Conservation (phyloP, 1,284 basidiomycete species). For the Leccinum pallidistipes region DNA sequence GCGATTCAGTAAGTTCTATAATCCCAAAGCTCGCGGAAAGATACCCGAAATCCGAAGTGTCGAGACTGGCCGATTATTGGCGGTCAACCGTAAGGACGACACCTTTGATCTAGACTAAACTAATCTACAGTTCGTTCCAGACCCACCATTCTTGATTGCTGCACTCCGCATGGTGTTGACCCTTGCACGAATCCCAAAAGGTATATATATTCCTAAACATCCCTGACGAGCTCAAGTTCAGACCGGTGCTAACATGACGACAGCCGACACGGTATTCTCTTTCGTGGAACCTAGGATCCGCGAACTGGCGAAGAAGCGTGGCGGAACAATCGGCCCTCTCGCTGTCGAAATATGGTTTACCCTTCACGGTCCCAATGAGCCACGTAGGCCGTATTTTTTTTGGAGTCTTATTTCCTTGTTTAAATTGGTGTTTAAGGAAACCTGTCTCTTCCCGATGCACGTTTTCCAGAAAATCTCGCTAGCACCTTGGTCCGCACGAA, state of each 20-base stretch:
- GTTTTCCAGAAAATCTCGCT: background rate
- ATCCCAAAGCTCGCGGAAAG: constrained; percentile 12
- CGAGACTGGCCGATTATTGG: constrained; percentile 22
- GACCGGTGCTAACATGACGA: background rate
- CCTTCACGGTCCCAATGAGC: background rate
- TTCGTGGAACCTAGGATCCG: background rate
- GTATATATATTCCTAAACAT: background rate
- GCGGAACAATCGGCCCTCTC: background rate
- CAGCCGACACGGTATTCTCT: background rate
- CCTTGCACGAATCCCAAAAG: background rate
- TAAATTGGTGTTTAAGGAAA: background rate
- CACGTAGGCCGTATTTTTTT: background rate
- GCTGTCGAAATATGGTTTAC: background rate
- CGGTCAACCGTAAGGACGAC: background rate
- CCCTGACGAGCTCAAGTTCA: background rate
- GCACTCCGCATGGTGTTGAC: background rate
- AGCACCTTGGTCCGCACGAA: background rate
- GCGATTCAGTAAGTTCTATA: constrained; percentile 20
- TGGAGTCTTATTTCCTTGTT: background rate
- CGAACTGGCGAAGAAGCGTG: background rate
- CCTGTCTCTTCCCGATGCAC: background rate
- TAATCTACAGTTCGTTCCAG: background rate
- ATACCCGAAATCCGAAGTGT: background rate
- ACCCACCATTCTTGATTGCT: background rate
- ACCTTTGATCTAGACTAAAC: background rate